Percentiles rank a stretch among this genome's conserved stretches.
Conservation (phyloP, 495 filamentous ascomycete species). For the Talaromyces liani region DNA sequence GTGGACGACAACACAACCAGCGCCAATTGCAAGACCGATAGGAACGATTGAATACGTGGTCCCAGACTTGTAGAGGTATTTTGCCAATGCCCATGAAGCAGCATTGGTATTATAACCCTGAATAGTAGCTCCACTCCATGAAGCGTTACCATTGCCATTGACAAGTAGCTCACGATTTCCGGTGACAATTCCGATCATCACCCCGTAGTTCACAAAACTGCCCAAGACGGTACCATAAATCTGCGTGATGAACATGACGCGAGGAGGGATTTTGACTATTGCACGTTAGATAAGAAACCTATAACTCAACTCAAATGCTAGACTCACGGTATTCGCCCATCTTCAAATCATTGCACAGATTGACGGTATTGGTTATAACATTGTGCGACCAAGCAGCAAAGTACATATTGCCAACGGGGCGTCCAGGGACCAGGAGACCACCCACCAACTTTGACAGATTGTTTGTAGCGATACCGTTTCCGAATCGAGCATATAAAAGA, state of each 20-base stretch:
- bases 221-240: constrained; percentile 34
- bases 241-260: constrained; percentile 30
- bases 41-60: constrained; percentile 36
- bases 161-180: constrained; percentile 28
- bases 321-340: constrained; percentile 31
- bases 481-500: constrained; percentile 26
- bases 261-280: constrained; percentile 37
- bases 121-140: constrained; percentile 42
- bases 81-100: constrained; percentile 37
- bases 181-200: constrained; percentile 35
- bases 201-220: constrained; percentile 32
- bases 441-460: constrained; percentile 33
- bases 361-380: constrained; percentile 24
- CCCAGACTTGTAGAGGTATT: constrained; percentile 28
- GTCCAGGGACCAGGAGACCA: constrained; percentile 32
- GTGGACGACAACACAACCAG: constrained; percentile 29
- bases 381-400: constrained; percentile 26
- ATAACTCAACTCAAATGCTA: neutral
- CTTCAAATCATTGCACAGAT: constrained; percentile 30
- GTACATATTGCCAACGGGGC: constrained; percentile 32
- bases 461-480: constrained; percentile 30
- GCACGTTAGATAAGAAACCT: neutral
- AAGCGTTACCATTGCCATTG: constrained; percentile 30
- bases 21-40: constrained; percentile 37
- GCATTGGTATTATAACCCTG: constrained; percentile 34